Conservation (phyloP, 768 basidiomycete species). For the Naematelia encephala region DNA sequence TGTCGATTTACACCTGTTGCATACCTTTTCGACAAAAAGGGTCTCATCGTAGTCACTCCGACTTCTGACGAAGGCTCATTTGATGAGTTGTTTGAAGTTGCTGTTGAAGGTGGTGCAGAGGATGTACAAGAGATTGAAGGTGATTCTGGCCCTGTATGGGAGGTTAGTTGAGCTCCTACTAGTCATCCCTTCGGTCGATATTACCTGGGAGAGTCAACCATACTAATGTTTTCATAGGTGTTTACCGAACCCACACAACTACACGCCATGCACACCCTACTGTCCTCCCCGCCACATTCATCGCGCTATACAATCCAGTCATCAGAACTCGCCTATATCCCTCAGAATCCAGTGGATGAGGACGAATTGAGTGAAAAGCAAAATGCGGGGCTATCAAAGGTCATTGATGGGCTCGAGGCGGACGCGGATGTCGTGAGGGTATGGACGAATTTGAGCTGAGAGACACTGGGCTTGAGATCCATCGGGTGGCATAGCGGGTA, state of each 20-base stretch:
- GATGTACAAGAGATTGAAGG: slow-evolving; percentile 37
- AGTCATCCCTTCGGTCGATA: background rate
- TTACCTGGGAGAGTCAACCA: background rate
- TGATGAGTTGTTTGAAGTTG: slow-evolving; percentile 46
- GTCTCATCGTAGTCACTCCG: slow-evolving; percentile 31
- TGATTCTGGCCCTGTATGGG: slow-evolving; percentile 26
- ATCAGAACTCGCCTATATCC: slow-evolving; percentile 33
- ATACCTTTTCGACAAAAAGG: slow-evolving; percentile 46
- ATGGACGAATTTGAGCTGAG: slow-evolving; percentile 44
- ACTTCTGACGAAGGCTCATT: slow-evolving; percentile 15
- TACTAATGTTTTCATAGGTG: slow-evolving; percentile 9
- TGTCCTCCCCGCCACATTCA: slow-evolving; percentile 10
- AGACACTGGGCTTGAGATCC: background rate
- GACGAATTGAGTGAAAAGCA: slow-evolving; percentile 35
- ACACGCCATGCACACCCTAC: slow-evolving; percentile 9
- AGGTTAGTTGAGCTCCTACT: slow-evolving; percentile 22
- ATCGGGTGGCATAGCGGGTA: background rate
- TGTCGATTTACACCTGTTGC: slow-evolving; percentile 40
- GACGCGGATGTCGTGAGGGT: slow-evolving; percentile 45
- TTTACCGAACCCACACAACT: slow-evolving; percentile 15
- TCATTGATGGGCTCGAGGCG: slow-evolving; percentile 42
- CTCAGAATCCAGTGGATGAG: slow-evolving; percentile 20
- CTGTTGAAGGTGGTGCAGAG: slow-evolving; percentile 45
- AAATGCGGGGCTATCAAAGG: slow-evolving; percentile 27
- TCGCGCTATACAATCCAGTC: slow-evolving; percentile 22